Percentiles rank a stretch among this genome's conserved stretches.
Conservation (phyloP, 2,329 filamentous ascomycete species). For the Alternaria sp. region DNA sequence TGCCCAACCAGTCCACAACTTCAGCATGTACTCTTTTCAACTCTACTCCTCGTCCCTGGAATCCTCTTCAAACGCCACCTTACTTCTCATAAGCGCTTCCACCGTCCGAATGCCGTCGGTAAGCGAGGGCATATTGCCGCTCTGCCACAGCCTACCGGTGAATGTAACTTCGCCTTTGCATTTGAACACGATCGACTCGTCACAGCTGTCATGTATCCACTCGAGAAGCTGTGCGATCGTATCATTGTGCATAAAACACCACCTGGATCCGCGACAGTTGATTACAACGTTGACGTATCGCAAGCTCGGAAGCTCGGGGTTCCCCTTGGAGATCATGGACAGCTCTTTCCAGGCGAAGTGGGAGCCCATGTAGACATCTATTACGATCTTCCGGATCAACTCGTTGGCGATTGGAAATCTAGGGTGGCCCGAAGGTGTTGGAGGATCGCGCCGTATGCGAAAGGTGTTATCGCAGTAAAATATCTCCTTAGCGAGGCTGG, state of each 20-base stretch:
- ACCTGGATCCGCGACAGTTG: not conserved
- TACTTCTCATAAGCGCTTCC: not conserved
- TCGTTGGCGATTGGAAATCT: not conserved
- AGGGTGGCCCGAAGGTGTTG: too few relatives aligned
- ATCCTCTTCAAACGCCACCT: not conserved
- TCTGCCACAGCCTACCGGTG: not conserved
- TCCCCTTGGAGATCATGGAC: not conserved
- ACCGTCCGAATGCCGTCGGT: not conserved
- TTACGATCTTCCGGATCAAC: not conserved
- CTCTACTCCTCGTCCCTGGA: too few relatives aligned
- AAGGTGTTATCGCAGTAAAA: not conserved
- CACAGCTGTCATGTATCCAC: not conserved
- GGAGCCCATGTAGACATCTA: not conserved
- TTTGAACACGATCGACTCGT: not conserved
- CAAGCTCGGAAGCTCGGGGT: not conserved
- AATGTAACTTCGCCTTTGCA: not conserved
- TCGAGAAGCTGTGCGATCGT: not conserved
- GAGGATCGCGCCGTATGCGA: rapidly evolving
- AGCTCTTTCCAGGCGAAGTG: not conserved
- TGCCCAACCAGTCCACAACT: too few relatives aligned
- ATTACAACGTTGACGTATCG: not conserved
- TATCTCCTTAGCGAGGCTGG: not conserved
- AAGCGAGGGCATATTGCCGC: not conserved
- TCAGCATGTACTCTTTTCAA: too few relatives aligned
- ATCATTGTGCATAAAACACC: not conserved